Evolutionary conservation across 306 rosid species (phyloP).

Genomic region (Vigna unguiculata): DNA sequence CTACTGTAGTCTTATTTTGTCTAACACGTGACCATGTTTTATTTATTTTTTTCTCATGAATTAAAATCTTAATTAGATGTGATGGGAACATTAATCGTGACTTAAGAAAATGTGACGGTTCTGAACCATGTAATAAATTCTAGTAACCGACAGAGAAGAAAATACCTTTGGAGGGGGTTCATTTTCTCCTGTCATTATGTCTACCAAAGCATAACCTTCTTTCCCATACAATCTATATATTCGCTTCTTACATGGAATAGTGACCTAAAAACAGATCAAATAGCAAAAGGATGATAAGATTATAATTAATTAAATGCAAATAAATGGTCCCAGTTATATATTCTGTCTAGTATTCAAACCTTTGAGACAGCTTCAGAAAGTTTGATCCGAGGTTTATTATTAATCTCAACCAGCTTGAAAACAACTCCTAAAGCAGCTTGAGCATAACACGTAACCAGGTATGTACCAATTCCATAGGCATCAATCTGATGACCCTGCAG

Average conservation of each 20-base stretch:
- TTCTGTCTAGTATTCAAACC: conserved; percentile 53
- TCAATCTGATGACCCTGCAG: conserved; percentile 85
- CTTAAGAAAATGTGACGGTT: not conserved
- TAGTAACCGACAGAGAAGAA: not conserved
- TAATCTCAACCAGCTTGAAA: conserved; percentile 91
- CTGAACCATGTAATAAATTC: too few relatives aligned
- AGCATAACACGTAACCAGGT: conserved; percentile 86
- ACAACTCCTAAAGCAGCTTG: conserved; percentile 93
- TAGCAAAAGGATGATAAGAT: not conserved
- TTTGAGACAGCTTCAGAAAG: conserved; percentile 88
- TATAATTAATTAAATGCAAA: conserved; percentile 16
- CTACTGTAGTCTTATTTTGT: not conserved
- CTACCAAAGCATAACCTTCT: conserved; percentile 85
- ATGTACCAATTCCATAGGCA: conserved; percentile 87
- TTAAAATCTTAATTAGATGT: not conserved
- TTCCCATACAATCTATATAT: conserved; percentile 77
- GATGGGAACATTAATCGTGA: not conserved
- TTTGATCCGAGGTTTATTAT: conserved; percentile 81
- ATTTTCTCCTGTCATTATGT: conserved; percentile 78
- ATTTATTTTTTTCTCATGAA: not conserved
- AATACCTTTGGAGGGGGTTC: conserved; percentile 86
- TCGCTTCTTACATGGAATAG: conserved; percentile 86
- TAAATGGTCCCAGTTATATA: not conserved
- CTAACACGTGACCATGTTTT: not conserved
- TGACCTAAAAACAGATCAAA: conserved; percentile 60